Percentiles rank a stretch among this genome's conserved stretches.
phyloP scores from a whole-genome alignment of 1,284 basidiomycete species.

The Cerrena zonata region DNA sequence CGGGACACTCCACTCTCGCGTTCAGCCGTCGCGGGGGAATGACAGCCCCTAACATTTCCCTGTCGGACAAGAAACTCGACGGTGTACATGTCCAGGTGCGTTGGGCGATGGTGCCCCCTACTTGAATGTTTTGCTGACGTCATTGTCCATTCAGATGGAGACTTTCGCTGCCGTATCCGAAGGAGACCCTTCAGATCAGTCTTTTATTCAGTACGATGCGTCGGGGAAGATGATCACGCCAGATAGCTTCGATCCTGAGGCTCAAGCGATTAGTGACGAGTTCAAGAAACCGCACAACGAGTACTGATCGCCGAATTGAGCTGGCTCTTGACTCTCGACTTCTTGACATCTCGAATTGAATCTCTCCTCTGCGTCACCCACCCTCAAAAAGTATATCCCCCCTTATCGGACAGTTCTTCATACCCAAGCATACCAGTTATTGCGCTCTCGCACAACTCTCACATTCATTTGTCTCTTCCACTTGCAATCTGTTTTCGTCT shows the following conservation, averaged over 20 bases:
- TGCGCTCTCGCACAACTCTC: too few species aligned
- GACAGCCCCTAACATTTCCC: slow-evolving; percentile 19
- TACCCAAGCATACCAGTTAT: too few species aligned
- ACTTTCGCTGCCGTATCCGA: slow-evolving; percentile 6
- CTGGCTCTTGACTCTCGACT: too few species aligned
- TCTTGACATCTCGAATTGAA: too few species aligned
- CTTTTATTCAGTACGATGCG: slow-evolving; percentile 7
- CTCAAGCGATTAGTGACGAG: slow-evolving; percentile 20
- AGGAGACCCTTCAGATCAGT: slow-evolving; percentile 5
- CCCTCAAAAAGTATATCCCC: too few species aligned
- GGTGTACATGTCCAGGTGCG: slow-evolving; percentile 51
- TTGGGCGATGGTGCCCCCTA: too few species aligned
- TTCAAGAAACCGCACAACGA: slow-evolving; percentile 21
- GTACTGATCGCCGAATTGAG: too few species aligned
- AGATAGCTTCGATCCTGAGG: slow-evolving; percentile 15
- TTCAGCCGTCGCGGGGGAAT: slow-evolving; percentile 26
- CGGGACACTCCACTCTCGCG: slow-evolving; percentile 29
- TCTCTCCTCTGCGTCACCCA: too few species aligned
- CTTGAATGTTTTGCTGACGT: too few species aligned
- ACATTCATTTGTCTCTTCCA: too few species aligned
- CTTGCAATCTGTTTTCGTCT: too few species aligned
- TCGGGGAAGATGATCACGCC: not conserved
- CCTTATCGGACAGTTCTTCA: too few species aligned
- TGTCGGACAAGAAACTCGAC: slow-evolving; percentile 28
- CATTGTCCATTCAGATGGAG: slow-evolving; percentile 5